Conservation (phyloP, 306 rosid genomes). For the Dryas drummondii region DNA sequence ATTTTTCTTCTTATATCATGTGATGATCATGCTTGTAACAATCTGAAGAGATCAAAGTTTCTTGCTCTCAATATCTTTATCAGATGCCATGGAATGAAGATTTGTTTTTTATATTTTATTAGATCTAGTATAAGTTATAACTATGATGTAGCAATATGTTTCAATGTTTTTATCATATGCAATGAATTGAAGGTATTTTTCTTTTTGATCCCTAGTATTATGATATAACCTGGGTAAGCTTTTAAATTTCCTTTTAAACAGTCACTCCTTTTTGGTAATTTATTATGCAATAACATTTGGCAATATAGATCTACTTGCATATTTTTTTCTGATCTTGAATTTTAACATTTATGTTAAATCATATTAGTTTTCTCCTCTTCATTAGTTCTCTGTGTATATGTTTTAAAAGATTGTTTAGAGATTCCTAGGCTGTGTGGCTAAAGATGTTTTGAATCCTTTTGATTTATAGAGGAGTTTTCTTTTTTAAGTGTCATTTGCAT, state of each 20-base stretch:
- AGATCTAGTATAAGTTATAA: background rate
- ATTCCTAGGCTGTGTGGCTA: background rate
- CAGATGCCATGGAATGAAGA: background rate
- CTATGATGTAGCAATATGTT: background rate
- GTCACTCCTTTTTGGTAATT: background rate
- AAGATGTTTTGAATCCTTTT: background rate
- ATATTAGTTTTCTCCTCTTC: background rate
- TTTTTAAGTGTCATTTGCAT: background rate
- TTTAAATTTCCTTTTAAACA: background rate
- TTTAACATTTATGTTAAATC: background rate
- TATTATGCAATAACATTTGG: background rate
- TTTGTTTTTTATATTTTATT: background rate
- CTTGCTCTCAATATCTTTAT: background rate
- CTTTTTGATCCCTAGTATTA: too few relatives aligned
- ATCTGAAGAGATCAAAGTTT: background rate
- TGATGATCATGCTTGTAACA: background rate
- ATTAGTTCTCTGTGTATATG: background rate
- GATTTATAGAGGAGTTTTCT: background rate
- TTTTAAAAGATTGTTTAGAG: background rate
- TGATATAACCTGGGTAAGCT: background rate
- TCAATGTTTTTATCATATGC: background rate
- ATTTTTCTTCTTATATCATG: background rate
- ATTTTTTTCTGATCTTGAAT: background rate
- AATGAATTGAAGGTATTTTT: background rate
- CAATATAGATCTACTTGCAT: background rate